Percentiles rank a stretch among this genome's conserved stretches.
phyloP scores from a whole-genome alignment of 345 rosid species.

The Tarenaya hassleriana region DNA sequence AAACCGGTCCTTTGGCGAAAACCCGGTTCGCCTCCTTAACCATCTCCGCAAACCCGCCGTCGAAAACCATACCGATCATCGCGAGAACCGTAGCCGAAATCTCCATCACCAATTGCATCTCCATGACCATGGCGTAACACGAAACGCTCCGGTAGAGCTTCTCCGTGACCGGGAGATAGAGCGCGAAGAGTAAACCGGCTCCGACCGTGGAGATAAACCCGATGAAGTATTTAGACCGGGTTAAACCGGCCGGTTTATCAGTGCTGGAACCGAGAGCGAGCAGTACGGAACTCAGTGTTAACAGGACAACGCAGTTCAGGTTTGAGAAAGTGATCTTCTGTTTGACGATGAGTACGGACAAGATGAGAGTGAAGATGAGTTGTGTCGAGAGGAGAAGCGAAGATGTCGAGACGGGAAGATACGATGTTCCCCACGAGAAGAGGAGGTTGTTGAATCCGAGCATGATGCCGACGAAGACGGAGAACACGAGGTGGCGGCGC shows the following conservation, averaged over 20 bases:
- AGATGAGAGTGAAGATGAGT: conserved; percentile 68
- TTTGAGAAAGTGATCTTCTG: conserved; percentile 70
- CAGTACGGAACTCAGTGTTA: conserved; percentile 70
- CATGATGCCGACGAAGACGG: conserved; percentile 49
- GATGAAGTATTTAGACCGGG: conserved; percentile 48
- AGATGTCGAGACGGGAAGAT: conserved; percentile 86
- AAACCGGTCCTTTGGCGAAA: conserved; percentile 43
- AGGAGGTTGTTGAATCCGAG: conserved; percentile 86
- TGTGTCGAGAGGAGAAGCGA: conserved; percentile 81
- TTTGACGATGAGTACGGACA: conserved; percentile 72
- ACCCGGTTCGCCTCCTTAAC: conserved; percentile 32
- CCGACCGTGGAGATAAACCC: conserved; percentile 75
- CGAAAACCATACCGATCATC: conserved; percentile 41
- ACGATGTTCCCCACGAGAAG: conserved; percentile 81
- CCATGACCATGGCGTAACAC: conserved; percentile 73
- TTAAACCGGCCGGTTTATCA: conserved; percentile 47
- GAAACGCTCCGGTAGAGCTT: conserved; percentile 50
- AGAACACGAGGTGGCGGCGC: conserved; percentile 32
- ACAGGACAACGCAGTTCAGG: conserved; percentile 67
- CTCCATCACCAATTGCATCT: conserved; percentile 82
- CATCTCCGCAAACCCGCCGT: conserved; percentile 52
- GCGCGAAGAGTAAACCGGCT: conserved; percentile 82
- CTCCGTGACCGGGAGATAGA: conserved; percentile 44
- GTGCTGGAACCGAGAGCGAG: conserved; percentile 50
- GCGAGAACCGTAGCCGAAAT: conserved; percentile 49